phyloP scores from a whole-genome alignment of 352 stramenopile genomes.

The Globisporangium paddicum region DNA sequence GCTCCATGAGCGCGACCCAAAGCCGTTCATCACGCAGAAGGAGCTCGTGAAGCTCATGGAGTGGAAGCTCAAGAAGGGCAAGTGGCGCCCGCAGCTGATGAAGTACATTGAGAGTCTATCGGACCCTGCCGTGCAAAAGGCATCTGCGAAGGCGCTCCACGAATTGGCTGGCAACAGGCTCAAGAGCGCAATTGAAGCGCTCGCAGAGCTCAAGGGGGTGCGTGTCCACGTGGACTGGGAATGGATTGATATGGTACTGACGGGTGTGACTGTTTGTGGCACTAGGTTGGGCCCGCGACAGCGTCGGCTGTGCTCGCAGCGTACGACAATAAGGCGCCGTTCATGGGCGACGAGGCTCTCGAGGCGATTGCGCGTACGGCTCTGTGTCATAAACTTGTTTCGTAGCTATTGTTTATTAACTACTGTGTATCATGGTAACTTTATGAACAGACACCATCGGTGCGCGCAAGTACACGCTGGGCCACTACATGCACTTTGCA shows the following conservation, averaged over 20 bases:
- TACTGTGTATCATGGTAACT: too few relatives aligned
- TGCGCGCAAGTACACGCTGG: conserved; percentile 71
- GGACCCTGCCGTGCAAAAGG: conserved; percentile 38
- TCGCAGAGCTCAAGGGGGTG: conserved; percentile 68
- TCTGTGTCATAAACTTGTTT: neutral
- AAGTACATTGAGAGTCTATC: conserved; percentile 54
- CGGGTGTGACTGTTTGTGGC: neutral
- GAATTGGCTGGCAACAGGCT: conserved; percentile 21
- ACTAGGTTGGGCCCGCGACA: conserved; percentile 75
- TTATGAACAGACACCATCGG: conserved; percentile 46
- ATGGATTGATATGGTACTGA: conserved; percentile 2
- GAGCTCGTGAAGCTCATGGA: conserved; percentile 69
- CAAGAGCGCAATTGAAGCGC: conserved; percentile 40
- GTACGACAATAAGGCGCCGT: conserved; percentile 59
- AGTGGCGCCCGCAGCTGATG: conserved; percentile 76
- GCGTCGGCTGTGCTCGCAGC: conserved; percentile 67
- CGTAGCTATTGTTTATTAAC: too few relatives aligned
- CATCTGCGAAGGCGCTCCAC: conserved; percentile 38
- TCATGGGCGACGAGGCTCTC: conserved; percentile 80
- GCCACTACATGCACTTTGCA: conserved; percentile 63
- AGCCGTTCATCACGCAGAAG: conserved; percentile 40
- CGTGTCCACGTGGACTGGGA: conserved; percentile 3
- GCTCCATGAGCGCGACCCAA: conserved; percentile 42
- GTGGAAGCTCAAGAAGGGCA: conserved; percentile 85
- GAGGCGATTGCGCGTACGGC: conserved; percentile 55